These are phyloP conservation scores for Fusarium hainanense DNA, from an alignment of 2,329 filamentous ascomycete species.

Conservation along the genomic window DNA sequence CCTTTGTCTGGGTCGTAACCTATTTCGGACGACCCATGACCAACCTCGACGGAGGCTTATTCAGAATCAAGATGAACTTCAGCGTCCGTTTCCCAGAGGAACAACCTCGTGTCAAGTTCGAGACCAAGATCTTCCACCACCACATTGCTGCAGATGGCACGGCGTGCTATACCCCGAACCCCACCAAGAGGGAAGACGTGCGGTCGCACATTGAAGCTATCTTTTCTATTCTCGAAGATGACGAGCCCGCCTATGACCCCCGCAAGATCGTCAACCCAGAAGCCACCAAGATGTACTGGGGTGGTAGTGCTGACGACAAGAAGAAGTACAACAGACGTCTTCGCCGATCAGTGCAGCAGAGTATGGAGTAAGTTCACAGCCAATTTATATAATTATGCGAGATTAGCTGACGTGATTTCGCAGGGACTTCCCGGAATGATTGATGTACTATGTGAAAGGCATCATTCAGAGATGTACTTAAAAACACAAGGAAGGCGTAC, in stretches of 20 bases:
- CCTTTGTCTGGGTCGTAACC: conserved; percentile 88
- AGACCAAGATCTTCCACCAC: conserved; percentile 88
- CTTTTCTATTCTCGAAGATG: conserved; percentile 85
- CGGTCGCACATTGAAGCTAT: conserved; percentile 86
- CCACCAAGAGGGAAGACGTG: conserved; percentile 75
- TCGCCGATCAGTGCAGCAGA: conserved; percentile 78
- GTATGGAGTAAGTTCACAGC: conserved; percentile 64
- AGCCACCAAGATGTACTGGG: conserved; percentile 89
- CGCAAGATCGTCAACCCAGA: conserved; percentile 88
- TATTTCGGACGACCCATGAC: conserved; percentile 95
- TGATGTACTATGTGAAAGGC: not conserved
- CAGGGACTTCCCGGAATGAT: conserved; percentile 51
- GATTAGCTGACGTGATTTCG: conserved; percentile 7
- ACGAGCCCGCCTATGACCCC: conserved; percentile 88
- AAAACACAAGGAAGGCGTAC: conserved; percentile 31
- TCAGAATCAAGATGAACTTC: conserved; percentile 81
- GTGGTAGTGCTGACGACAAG: conserved; percentile 74
- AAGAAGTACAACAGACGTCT: conserved; percentile 87
- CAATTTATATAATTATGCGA: not conserved
- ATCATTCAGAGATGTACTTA: conserved; percentile 9
- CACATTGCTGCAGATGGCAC: conserved; percentile 83
- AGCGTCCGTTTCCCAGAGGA: conserved; percentile 89
- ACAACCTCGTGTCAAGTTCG: conserved; percentile 84
- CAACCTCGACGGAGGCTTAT: conserved; percentile 90
- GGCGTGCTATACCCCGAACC: conserved; percentile 80